Base-by-base conservation (phyloP, 192 early-diverging fungal species). In the Backusella psychrophila region DNA sequence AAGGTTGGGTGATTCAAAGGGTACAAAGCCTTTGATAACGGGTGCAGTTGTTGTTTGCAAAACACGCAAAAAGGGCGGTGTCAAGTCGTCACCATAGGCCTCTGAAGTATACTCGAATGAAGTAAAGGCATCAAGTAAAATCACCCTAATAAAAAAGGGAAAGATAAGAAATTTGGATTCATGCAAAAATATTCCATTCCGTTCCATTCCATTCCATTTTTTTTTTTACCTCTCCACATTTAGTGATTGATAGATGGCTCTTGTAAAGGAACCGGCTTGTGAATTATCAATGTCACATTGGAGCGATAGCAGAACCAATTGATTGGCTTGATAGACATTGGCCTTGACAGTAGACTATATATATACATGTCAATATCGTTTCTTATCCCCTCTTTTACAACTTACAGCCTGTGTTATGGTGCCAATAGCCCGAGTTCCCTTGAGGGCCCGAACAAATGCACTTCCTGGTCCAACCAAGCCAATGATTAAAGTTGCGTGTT, bases 101-200 rank as follows among this genome's bases (percentile, higher is more conserved):
- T 44, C 33, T 12, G 71, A 74, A 14, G 76, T 77, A 31, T 81
- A 81, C 14, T 66, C 76, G n/a, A 76, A 41, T 0, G 69, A 26
- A 6, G 66, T 70, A 74, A 77, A 81, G 2, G 80, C 74, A 71
- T 81, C 80, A 38, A 81, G 41, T 19, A 81, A n/a, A 23, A 81
- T 77, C 14, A 81, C 71, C 63, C 75, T 77, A 33, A n/a, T 26
- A 39, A 31, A 33, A 33, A 33, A 33, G 31, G 71, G 36, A 65
- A 9, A 68, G 6, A n/a, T n/a, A 36, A 68, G 29, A 36, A 36
- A 21, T 35, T 4, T 17, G 5, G 6, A 31, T 14, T 34, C 6
- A 35, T 67, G 6, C 33, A 33, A 33, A 33, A 3, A 33, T 33
- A 19, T 29, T 29, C 29, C 29, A 29, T 29, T 29, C 29, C 29